Evolutionary conservation across 768 basidiomycete genomes (phyloP).

Genomic region (Punctularia strigosozonata): DNA sequence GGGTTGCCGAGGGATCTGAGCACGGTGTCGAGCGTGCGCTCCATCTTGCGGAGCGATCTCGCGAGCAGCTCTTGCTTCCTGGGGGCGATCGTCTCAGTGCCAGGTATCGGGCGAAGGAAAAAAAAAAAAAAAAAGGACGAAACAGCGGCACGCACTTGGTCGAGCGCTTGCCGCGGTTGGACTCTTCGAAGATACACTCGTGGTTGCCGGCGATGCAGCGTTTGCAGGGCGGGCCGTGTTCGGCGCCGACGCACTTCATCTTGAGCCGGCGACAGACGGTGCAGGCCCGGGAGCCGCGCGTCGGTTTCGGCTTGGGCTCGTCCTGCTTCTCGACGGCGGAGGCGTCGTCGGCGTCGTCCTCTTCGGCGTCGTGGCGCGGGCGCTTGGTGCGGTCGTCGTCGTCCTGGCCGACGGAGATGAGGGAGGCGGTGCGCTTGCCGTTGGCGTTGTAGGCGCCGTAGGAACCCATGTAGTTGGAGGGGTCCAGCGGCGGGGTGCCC

Average conservation of each 20-base stretch:
- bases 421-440: conserved; percentile 56
- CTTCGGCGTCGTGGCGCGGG: no score
- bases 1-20: conserved; percentile 83
- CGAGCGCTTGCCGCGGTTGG: conserved; percentile 85
- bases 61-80: conserved; percentile 81
- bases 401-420: conserved; percentile 25
- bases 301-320: conserved; percentile 69
- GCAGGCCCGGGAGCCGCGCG: conserved; percentile 57
- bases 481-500: conserved; percentile 61
- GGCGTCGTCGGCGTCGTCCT: conserved; percentile 41
- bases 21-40: conserved; percentile 85
- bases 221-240: conserved; percentile 86
- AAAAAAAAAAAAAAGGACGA: conserved; percentile 13
- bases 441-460: conserved; percentile 31
- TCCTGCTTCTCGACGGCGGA: conserved; percentile 51
- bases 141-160: conserved; percentile 45
- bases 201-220: conserved; percentile 69
- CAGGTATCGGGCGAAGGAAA: conserved; percentile 18
- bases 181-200: conserved; percentile 95
- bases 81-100: no score
- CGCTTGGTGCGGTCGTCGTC: conserved; percentile 44
- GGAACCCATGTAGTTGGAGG: conserved; percentile 35
- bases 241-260: conserved; percentile 89
- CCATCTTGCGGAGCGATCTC: conserved; percentile 81
- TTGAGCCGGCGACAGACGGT: conserved; percentile 86